Base-by-base conservation (phyloP, 192 early-diverging fungal species). In the Paraglomus brasilianum region DNA sequence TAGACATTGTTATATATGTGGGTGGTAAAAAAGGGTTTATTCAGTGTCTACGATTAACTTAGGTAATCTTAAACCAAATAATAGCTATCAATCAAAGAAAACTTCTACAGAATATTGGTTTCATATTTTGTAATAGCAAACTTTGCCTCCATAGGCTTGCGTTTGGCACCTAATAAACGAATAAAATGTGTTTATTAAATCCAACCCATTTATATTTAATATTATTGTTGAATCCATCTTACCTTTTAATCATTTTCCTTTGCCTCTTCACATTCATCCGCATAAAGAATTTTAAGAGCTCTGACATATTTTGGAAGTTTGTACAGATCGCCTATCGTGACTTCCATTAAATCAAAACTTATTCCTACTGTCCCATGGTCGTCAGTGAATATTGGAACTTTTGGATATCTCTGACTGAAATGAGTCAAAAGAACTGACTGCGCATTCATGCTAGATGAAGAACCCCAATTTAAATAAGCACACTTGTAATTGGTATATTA, bases 341-440 rank as follows among this genome's bases (percentile, higher is more conserved):
- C 78, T 45, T 75, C 58, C 90, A 93, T 92, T 75, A 90, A 74
- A 74, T 93, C 92, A 79, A 93, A 92, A 42, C 89, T 88, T 38
- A 92, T 82, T 15, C 86, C 90, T 10, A 71, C 60, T 19, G 69
- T 73, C 30, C 63, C 45, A 17, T 80, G 77, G 36, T 75, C 75
- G 51, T 80, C 66, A n/a, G 69, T 56, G 11, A 89, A 83, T 24
- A 70, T 52, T 0, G 91, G 92, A n/a, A 93, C 78, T 75, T 92
- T 94, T 4, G 92, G 90, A 75, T 96, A 99, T 13, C 97, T 85
- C 77, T 97, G 95, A 71, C 93, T 95, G 75, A 99, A 99, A 70
- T 99, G 97, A 39, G 94, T 99, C 46, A 99, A 77, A 39, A 99
- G 72, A 15, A 92, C 82, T 64, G 87, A 86, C 53, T 88, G 82